Base-by-base conservation (phyloP, 176 grass and related monocot species). In the Thinopyrum elongatum region DNA sequence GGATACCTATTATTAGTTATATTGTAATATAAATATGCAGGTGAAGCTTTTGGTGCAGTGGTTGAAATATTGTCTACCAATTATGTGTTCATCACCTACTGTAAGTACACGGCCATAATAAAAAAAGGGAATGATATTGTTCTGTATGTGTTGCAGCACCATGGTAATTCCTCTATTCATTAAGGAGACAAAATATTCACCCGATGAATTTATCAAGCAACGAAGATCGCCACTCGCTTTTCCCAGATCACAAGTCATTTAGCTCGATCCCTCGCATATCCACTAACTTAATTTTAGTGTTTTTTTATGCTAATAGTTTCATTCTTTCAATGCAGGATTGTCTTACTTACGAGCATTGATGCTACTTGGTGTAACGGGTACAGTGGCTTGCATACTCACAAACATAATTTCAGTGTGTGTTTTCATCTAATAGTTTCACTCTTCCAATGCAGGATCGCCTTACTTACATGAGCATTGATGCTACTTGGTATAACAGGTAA, bases 21-120 rank as follows among this genome's bases (percentile, higher is more conserved):
- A 34, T 34, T 34, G 33, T 34, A 34, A 34, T 34, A 34, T 34
- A 34, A 34, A 5, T 34, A 3, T 34, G 33, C 33, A 34, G 33
- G 33, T 34, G 33, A 34, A 34, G 33, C 33, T 74, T 27, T 76
- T 6, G 35, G n/a, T 39, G 49, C 59, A 84, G 82, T 84, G 71
- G 82, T 76, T 84, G 82, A 29, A 84, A 84, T 25, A 64, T 14
- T 84, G 59, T 63, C 70, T 84, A 39, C 55, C 42, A 10, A 65
- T 76, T 28, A 61, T 10, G 2, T 0, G 1, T 39, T 8, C 70
- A 84, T 84, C 82, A 76, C 27, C 31, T 84, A 65, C n/a, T 72
- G 71, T 38, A 76, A 72, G 71, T 73, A 74, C n/a, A 39, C 12
- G 67, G 23, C 22, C 10, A 83, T 2, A 83, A 8, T 15, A 35